Conservation (phyloP, 352 stramenopile species). For the Phytophthora ramorum region DNA sequence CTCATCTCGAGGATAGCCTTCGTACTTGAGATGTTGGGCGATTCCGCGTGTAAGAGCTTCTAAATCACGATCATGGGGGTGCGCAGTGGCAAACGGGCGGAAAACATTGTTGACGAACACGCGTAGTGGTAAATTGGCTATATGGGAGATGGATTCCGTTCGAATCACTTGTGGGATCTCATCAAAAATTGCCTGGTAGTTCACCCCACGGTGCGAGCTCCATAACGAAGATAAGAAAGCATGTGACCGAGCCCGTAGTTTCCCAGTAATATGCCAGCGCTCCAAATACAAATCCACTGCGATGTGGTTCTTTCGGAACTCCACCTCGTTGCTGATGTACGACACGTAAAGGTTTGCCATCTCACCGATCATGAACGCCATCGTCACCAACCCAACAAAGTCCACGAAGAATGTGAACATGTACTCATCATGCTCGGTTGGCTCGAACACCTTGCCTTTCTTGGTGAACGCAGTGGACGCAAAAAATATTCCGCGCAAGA, state of each 20-base stretch:
- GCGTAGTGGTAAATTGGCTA: constrained; percentile 47
- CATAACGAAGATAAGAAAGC: constrained; percentile 62
- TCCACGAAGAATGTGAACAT: constrained; percentile 54
- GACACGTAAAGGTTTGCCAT: constrained; percentile 60
- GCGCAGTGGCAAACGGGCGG: constrained; percentile 40
- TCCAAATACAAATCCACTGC: constrained; percentile 58
- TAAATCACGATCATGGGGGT: constrained; percentile 40
- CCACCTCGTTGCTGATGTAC: constrained; percentile 68
- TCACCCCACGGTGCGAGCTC: constrained; percentile 64
- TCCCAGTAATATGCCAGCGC: constrained; percentile 49
- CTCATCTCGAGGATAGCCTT: constrained; percentile 73
- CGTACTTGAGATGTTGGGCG: constrained; percentile 61
- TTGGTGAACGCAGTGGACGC: constrained; percentile 51
- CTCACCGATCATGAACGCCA: constrained; percentile 64
- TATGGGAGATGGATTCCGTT: constrained; percentile 55
- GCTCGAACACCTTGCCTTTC: constrained; percentile 50
- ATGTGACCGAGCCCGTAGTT: constrained; percentile 47
- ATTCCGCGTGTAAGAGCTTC: constrained; percentile 44
- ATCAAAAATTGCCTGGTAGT: constrained; percentile 64
- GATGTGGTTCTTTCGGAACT: constrained; percentile 70
- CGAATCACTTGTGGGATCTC: constrained; percentile 59
- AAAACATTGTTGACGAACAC: constrained; percentile 55
- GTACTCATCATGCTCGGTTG: constrained; percentile 25
- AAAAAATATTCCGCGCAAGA: constrained; percentile 62
- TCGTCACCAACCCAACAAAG: constrained; percentile 47